A percentile compares a stretch with the other conserved stretches of the same genome.
Evolutionary conservation across 2,329 filamentous ascomycete genomes (phyloP).

Genomic region (Trichoderma simmonsii): DNA sequence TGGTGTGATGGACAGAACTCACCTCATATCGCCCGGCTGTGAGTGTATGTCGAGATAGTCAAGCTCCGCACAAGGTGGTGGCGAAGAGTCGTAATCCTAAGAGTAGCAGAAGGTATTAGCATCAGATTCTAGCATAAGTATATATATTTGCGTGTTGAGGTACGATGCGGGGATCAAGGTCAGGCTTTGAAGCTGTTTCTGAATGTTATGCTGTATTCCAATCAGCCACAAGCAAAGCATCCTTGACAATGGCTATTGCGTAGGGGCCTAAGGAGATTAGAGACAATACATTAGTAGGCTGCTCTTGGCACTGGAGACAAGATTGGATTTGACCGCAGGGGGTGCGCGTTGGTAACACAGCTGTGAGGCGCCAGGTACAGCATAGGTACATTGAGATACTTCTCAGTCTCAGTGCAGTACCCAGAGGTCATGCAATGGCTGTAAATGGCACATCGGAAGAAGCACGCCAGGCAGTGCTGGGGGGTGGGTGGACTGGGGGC

Average conservation of each 20-base stretch:
- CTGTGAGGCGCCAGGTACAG: background rate
- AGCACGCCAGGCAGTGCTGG: slow-evolving; percentile 26
- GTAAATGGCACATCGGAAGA: slow-evolving; percentile 24
- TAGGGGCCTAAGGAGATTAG: background rate
- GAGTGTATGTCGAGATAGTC: slow-evolving; percentile 53
- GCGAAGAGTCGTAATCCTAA: slow-evolving; percentile 55
- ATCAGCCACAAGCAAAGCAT: background rate
- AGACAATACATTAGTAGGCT: background rate
- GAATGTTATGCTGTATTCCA: background rate
- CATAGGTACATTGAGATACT: slow-evolving; percentile 24
- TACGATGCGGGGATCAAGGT: background rate
- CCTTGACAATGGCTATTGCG: background rate
- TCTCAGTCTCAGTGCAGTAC: slow-evolving; percentile 22
- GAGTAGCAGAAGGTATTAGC: slow-evolving; percentile 31
- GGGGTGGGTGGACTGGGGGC: slow-evolving; percentile 19
- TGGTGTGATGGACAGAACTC: slow-evolving; percentile 31
- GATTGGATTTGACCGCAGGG: background rate
- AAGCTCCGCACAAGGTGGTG: slow-evolving; percentile 44
- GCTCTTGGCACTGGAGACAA: slow-evolving; percentile 13
- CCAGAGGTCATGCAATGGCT: slow-evolving; percentile 21
- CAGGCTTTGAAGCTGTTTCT: background rate
- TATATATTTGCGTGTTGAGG: slow-evolving; percentile 5
- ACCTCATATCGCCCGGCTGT: slow-evolving; percentile 54
- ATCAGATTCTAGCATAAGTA: slow-evolving; percentile 12
- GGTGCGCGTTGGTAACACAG: background rate